Evolutionary conservation across 2,329 filamentous ascomycete genomes (phyloP).

Genomic region (Mollisia scopiformis): DNA sequence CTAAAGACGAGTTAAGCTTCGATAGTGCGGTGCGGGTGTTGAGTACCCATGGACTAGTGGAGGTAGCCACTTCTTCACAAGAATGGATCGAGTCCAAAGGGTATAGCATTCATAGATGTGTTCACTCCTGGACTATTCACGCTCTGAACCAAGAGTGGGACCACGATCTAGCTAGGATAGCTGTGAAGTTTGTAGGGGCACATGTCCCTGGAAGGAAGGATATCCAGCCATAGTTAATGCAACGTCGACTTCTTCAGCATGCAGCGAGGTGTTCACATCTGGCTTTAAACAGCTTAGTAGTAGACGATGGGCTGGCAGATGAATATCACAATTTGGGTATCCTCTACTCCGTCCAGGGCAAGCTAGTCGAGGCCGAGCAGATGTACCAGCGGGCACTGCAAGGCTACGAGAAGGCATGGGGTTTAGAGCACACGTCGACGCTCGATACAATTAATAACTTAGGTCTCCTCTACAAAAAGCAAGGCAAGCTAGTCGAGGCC

Average conservation of each 20-base stretch:
- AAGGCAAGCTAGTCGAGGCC: neutral
- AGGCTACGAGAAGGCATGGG: neutral
- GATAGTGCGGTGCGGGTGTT: slow-evolving; percentile 5
- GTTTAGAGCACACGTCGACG: neutral
- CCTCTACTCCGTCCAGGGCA: neutral
- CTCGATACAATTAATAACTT: neutral
- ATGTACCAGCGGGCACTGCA: slow-evolving; percentile 1
- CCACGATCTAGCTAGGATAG: slow-evolving; percentile 6
- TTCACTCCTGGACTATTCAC: slow-evolving; percentile 14
- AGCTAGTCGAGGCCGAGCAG: neutral
- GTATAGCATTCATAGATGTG: slow-evolving; percentile 13
- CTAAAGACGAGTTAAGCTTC: slow-evolving; percentile 15
- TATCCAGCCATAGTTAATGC: slow-evolving; percentile 4
- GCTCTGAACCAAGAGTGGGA: slow-evolving; percentile 14
- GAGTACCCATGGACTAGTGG: slow-evolving; percentile 6
- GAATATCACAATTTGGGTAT: slow-evolving; percentile 9
- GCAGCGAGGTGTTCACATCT: slow-evolving; percentile 13
- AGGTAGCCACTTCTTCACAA: slow-evolving; percentile 5
- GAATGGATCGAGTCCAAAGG: slow-evolving; percentile 7
- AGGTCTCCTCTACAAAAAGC: neutral
- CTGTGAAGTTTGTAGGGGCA: slow-evolving; percentile 8
- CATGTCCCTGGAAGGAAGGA: slow-evolving; percentile 2
- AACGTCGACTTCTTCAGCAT: slow-evolving; percentile 14
- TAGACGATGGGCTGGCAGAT: slow-evolving; percentile 14
- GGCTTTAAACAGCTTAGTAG: slow-evolving; percentile 16